A percentile compares a stretch with the other conserved stretches of the same genome.
phyloP scores from a whole-genome alignment of 2,329 filamentous ascomycete species.

The Fusarium cyanostomum region DNA sequence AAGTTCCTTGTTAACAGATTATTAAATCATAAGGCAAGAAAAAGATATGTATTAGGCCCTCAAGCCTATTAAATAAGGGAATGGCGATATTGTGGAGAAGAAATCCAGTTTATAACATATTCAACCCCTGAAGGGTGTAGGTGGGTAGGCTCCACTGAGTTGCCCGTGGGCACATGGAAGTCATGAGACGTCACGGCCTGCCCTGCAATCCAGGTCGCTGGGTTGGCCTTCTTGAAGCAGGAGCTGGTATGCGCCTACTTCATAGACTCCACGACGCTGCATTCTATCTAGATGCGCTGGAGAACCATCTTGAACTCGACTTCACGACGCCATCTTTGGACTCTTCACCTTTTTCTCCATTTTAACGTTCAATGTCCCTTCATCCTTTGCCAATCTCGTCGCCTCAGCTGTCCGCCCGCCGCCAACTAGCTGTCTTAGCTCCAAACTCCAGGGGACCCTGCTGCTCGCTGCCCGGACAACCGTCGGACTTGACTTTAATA shows the following conservation, averaged over 20 bases:
- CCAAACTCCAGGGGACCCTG: slow-evolving; percentile 48
- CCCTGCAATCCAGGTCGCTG: neutral
- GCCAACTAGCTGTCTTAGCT: slow-evolving; percentile 45
- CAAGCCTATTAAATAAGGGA: no score
- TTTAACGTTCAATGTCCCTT: neutral
- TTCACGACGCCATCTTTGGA: neutral
- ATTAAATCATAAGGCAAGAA: no score
- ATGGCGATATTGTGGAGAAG: no score
- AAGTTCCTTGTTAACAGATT: no score
- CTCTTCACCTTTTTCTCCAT: neutral
- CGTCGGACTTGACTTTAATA: slow-evolving; percentile 37
- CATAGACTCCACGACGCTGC: slow-evolving; percentile 32
- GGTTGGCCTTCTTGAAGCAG: slow-evolving; percentile 3
- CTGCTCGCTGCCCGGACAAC: slow-evolving; percentile 51
- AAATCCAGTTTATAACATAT: no score
- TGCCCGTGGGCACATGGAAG: neutral
- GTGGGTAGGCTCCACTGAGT: no score
- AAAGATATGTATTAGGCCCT: no score
- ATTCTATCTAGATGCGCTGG: slow-evolving; percentile 19
- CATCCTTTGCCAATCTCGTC: slow-evolving; percentile 13
- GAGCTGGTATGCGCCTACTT: slow-evolving; percentile 30
- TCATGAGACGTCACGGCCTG: neutral
- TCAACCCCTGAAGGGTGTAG: no score
- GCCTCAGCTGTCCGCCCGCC: slow-evolving; percentile 18
- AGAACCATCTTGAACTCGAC: neutral